Evolutionary conservation across 495 filamentous ascomycete genomes (phyloP), one percentile per base, ranked within the genome.

Genomic region (Penicillium lagena): DNA sequence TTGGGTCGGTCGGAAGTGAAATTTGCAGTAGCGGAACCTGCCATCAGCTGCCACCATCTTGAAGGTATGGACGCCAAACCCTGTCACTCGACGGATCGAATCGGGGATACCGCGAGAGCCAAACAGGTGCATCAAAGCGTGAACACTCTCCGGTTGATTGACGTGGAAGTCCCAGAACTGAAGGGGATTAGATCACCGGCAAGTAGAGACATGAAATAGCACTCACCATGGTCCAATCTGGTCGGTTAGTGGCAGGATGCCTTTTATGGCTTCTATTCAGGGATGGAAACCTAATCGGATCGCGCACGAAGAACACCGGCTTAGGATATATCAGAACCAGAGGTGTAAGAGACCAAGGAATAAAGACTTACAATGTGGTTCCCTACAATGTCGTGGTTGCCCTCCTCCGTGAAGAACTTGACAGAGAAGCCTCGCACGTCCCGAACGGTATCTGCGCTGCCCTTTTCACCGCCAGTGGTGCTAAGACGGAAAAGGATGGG

Each of bases 381-480:
- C 46, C 68, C 72, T 3, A 84, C 81, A 56, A 72, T 75, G 39
- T 88, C 85, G 66, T 75, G 82, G 47, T 87, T 86, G 4, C 84
- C 85, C 51, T 90, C 80, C 8, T 83, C 66, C 2, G 85, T 88
- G 51, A 80, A 84, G 66, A 89, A 81, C 61, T 86, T 87, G 56
- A 82, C 58, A 6, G 82, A 71, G 48, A 81, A 82, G 3, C 82
- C 83, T 40, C 78, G 62, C 14, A 80, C 74, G 55, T 86, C 82
- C 1, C 82, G 72, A 1, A 76, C 71, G 4, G 67, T 73, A 37
- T 86, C 83, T 22, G 78, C 55, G 12, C 76, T 80, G 8, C 81
- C 82, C 38, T 70, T 68, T 52, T 82, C 80, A 15, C 72, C 71
- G 42, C 71, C 78, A 2, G 80, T 77, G 0, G 81, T 85, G 1